A percentile compares a stretch with the other conserved stretches of the same genome.
Conservation (phyloP, 208 protist species). For the Leishmania major region DNA sequence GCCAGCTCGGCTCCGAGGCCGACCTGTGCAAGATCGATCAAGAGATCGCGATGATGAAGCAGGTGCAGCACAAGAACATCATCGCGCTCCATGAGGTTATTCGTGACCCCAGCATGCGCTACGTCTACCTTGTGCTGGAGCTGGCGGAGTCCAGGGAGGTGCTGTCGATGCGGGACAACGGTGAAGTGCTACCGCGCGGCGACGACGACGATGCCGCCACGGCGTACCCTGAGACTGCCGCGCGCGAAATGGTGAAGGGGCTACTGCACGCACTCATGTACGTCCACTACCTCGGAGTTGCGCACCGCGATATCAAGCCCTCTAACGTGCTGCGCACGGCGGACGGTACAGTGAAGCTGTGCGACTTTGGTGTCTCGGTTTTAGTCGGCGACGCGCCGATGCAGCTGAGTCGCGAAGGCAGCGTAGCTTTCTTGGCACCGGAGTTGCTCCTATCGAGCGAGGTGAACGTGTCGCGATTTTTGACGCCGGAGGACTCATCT, state of each 20-base stretch:
- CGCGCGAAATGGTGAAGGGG: constrained; percentile 37
- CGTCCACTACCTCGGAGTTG: constrained; percentile 57
- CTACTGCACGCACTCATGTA: constrained; percentile 51
- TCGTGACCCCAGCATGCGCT: constrained; percentile 82
- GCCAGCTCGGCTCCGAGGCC: constrained; percentile 37
- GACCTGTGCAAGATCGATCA: constrained; percentile 42
- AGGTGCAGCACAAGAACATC: constrained; percentile 92
- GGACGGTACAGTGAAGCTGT: constrained; percentile 69
- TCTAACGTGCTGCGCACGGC: constrained; percentile 69
- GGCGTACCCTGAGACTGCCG: constrained; percentile 33
- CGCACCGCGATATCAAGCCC: constrained; percentile 83
- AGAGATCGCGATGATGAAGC: constrained; percentile 94
- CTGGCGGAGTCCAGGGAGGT: constrained; percentile 68
- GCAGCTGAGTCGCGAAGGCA: constrained; percentile 55
- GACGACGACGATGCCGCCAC: constrained; percentile 16
- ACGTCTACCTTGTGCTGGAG: constrained; percentile 89
- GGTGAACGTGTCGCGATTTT: constrained; percentile 32
- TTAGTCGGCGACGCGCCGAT: constrained; percentile 35
- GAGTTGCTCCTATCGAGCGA: constrained; percentile 55
- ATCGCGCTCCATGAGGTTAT: constrained; percentile 93
- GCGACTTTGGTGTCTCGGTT: constrained; percentile 71
- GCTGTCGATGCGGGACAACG: constrained; percentile 47
- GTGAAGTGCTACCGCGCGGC: constrained; percentile 40
- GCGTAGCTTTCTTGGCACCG: constrained; percentile 74
- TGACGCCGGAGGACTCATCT: constrained; percentile 20